These are phyloP conservation scores for Pichia sp. DNA, from an alignment of 1,139 yeast species.

Conservation along the genomic window DNA sequence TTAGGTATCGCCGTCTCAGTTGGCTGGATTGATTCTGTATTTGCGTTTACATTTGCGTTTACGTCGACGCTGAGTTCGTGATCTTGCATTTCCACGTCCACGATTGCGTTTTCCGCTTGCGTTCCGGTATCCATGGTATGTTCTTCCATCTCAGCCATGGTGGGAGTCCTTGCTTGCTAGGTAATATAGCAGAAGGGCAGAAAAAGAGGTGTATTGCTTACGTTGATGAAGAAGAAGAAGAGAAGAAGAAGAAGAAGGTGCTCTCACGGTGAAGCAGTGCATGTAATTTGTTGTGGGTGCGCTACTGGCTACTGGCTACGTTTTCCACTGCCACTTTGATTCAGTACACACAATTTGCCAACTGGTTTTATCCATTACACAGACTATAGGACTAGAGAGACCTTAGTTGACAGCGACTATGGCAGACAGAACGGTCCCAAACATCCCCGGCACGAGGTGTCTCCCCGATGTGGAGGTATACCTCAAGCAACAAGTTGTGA, in stretches of 20 bases:
- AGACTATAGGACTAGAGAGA: too few relatives aligned
- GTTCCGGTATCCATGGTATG: background rate
- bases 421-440: slow-evolving; percentile 62
- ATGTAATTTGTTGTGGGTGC: too few relatives aligned
- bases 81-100: background rate
- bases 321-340: too few relatives aligned
- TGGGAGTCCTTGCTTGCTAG: too few relatives aligned
- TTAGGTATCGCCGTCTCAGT: too few relatives aligned
- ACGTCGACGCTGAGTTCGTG: background rate
- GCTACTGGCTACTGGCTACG: too few relatives aligned
- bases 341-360: too few relatives aligned
- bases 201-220: background rate
- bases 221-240: too few relatives aligned
- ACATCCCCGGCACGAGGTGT: slow-evolving; percentile 74
- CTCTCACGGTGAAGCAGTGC: too few relatives aligned
- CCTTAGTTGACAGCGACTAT: slow-evolving; percentile 10
- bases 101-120: background rate
- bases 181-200: background rate
- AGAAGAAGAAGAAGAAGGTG: too few relatives aligned
- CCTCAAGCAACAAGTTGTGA: slow-evolving; percentile 63
- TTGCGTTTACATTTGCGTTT: background rate
- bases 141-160: background rate
- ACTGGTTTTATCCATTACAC: too few relatives aligned
- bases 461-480: slow-evolving; percentile 66
- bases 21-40: too few relatives aligned